Evolutionary conservation across 2,329 filamentous ascomycete species (phyloP).

Genomic region (Sclerotinia nivalis): DNA sequence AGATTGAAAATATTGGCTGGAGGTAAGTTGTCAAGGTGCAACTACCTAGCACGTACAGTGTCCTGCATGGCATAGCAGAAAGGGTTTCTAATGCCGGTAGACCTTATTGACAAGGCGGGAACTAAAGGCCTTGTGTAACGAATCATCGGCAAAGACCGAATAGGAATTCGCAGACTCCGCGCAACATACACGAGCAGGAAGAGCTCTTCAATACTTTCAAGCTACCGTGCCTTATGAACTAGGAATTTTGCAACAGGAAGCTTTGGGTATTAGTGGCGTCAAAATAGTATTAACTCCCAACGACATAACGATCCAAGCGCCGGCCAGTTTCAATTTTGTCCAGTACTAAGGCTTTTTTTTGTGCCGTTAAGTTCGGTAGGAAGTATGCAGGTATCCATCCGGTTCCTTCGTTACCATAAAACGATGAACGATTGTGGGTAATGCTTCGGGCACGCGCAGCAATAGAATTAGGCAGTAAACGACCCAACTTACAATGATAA

Average conservation of each 20-base stretch:
- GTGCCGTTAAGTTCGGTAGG: conserved; percentile 12
- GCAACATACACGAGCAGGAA: not conserved
- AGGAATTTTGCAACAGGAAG: not conserved
- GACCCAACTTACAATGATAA: not conserved
- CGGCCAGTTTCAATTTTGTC: not conserved
- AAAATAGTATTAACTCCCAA: too few relatives aligned
- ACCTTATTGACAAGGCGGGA: not conserved
- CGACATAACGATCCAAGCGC: not conserved
- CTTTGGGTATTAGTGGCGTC: not conserved
- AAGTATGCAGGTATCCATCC: not conserved
- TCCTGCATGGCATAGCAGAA: not conserved
- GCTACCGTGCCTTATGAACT: not conserved
- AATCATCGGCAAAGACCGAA: not conserved
- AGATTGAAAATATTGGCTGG: not conserved
- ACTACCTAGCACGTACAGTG: not conserved
- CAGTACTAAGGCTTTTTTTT: not conserved
- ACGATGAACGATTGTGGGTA: conserved; percentile 5
- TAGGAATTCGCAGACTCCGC: not conserved
- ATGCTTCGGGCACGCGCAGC: not conserved
- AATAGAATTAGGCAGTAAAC: not conserved
- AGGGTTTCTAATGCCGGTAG: conserved; percentile 1
- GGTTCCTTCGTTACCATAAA: conserved; percentile 17
- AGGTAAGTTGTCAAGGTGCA: not conserved
- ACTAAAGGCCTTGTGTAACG: conserved; percentile 6
- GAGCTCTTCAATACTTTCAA: too few relatives aligned